phyloP scores from a whole-genome alignment of 2,329 filamentous ascomycete species.

The Plenodomus biglobosus region DNA sequence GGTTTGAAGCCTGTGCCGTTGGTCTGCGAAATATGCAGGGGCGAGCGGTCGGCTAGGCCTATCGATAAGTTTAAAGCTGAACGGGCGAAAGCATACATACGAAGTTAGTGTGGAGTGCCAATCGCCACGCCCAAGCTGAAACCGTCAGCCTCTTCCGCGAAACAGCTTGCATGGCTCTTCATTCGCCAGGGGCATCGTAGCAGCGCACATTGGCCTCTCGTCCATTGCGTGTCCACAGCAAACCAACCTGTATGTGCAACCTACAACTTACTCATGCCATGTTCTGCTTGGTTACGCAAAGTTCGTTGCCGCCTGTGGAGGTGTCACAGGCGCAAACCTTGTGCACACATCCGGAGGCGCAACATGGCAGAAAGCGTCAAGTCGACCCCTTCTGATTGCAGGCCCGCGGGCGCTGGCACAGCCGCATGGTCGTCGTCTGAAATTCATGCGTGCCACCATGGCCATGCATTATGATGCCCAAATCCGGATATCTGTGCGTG shows the following conservation, averaged over 20 bases:
- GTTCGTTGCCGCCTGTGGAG: constrained; percentile 21
- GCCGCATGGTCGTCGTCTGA: constrained; percentile 12
- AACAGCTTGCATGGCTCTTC: constrained; percentile 8
- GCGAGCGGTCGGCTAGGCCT: constrained; percentile 18
- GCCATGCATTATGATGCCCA: constrained; percentile 17
- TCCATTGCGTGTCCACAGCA: constrained; percentile 12
- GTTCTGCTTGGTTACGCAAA: constrained; percentile 16
- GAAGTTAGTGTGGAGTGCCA: constrained; percentile 19
- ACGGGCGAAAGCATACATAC: constrained; percentile 9
- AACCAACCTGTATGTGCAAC: too few relatives aligned
- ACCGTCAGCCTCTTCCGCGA: constrained; percentile 13
- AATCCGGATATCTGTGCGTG: constrained; percentile 22
- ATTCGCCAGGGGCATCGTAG: constrained; percentile 20
- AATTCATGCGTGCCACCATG: constrained; percentile 17
- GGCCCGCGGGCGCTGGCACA: constrained; percentile 9
- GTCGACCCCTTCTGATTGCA: constrained; percentile 15
- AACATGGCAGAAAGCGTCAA: background rate
- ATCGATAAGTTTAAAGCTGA: constrained; percentile 24
- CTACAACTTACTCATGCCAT: too few relatives aligned
- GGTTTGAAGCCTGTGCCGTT: constrained; percentile 19
- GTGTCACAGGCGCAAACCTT: constrained; percentile 16
- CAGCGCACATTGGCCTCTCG: constrained; percentile 16
- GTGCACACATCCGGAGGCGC: constrained; percentile 2
- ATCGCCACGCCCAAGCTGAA: constrained; percentile 28
- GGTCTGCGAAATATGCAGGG: constrained; percentile 21